Evolutionary conservation across 176 grass and related monocot genomes (phyloP), one percentile per base, ranked within the genome.

Genomic region (Saccharum spontaneum): DNA sequence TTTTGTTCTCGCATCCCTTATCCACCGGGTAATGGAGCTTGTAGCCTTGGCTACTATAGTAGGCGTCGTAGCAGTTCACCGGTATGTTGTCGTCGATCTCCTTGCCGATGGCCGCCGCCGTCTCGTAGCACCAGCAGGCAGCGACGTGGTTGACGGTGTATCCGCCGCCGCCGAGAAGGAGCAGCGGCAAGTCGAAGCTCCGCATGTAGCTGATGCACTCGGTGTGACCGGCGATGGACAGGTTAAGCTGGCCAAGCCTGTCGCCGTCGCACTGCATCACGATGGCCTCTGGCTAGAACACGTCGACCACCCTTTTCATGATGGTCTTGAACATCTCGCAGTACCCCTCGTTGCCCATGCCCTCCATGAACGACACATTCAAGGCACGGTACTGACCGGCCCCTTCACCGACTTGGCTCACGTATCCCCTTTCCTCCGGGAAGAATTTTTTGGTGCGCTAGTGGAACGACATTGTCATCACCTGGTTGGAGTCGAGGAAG

Each of bases 141-240:
- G 92, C 95, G 33, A 95, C 95, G 74, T 95, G 89, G 75, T 88
- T 84, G n/a, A 93, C 71, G 30, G 89, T 98, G 79, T 98, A 95
- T 0, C 95, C 95, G 23, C 95, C 95, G 69, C 95, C 95, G 57
- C 92, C 95, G 67, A 94, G 63, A 36, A 98, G 90, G 16, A 95
- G 87, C 33, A 94, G 87, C 17, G 78, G 83, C 63, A 49, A 5
- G 50, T 85, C 82, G 71, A 76, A 85, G 77, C 87, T 85, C 0
- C 77, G 50, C 39, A 85, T 23, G 77, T 63, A 69, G 3, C 11
- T 0, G 78, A 81, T 71, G 64, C 83, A 82, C 23, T 38, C 18
- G 12, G 85, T 89, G 69, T 95, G 91, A 1, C 93, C 91, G 7
- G 14, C 48, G n/a, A 95, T 45, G 26, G 95, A 92, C n/a, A 95